phyloP scores from a whole-genome alignment of 495 filamentous ascomycete species.

The Acidiella bohemica region DNA sequence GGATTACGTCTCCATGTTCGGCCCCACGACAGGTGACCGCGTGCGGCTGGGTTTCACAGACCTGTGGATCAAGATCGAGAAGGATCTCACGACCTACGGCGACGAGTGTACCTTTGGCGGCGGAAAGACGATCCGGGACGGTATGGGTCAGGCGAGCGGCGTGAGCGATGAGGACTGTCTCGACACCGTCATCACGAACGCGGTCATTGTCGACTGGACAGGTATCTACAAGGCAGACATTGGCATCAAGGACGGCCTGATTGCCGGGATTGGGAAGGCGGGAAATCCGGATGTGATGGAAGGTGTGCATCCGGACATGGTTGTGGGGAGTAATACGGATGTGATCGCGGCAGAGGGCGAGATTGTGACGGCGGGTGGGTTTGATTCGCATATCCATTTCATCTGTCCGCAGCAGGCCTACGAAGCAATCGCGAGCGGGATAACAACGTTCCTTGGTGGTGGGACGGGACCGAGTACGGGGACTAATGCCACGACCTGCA shows the following conservation, averaged over 20 bases:
- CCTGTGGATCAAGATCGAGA: conserved; percentile 86
- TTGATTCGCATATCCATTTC: conserved; percentile 91
- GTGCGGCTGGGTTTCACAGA: conserved; percentile 74
- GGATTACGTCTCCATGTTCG: conserved; percentile 79
- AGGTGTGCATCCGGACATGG: conserved; percentile 61
- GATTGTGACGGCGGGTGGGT: conserved; percentile 83
- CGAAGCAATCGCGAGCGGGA: conserved; percentile 73
- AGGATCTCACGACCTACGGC: conserved; percentile 70
- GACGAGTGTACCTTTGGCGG: conserved; percentile 96
- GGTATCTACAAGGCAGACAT: conserved; percentile 98
- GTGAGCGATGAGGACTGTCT: conserved; percentile 54
- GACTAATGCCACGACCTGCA: conserved; percentile 91
- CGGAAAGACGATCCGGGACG: conserved; percentile 86
- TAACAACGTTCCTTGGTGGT: conserved; percentile 87
- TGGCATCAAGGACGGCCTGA: conserved; percentile 77
- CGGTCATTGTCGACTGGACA: conserved; percentile 77
- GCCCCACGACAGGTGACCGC: conserved; percentile 76
- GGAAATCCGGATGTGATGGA: conserved; percentile 97
- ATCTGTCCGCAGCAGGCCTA: conserved; percentile 92
- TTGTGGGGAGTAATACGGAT: conserved; percentile 84
- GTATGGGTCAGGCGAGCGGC: conserved; percentile 88
- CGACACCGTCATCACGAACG: conserved; percentile 87
- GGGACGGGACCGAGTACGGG: conserved; percentile 94
- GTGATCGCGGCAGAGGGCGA: conserved; percentile 90
- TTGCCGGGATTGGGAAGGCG: conserved; percentile 87